A percentile compares a stretch with the other conserved stretches of the same genome.
phyloP scores from a whole-genome alignment of 257 asterid genomes.

The Solanum tarapatanum region DNA sequence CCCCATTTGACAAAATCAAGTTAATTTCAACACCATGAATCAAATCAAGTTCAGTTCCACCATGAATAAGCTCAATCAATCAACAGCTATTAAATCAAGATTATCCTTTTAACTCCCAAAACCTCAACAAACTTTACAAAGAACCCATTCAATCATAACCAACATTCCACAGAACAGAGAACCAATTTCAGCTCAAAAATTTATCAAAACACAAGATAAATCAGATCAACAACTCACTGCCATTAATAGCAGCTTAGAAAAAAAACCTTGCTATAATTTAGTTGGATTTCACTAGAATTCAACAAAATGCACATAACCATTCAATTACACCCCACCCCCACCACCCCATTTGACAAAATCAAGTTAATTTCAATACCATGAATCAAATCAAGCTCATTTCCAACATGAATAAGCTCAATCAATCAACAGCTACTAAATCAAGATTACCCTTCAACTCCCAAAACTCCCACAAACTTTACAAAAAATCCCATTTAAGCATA shows the following conservation, averaged over 20 bases:
- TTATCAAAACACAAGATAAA: not conserved
- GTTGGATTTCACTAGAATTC: not conserved
- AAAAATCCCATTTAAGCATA: not conserved
- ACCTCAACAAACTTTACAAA: not conserved
- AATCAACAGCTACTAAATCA: not conserved
- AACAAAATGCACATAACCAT: not conserved
- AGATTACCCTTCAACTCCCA: not conserved
- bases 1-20: not conserved
- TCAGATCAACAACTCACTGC: constrained; percentile 24
- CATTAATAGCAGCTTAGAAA: not conserved
- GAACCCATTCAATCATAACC: not conserved
- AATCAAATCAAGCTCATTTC: not conserved
- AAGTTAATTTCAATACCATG: not conserved
- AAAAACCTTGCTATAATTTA: not conserved
- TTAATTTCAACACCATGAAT: not conserved
- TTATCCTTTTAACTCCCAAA: not conserved
- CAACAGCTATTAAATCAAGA: not conserved
- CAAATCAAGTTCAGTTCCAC: not conserved
- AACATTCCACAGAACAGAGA: not conserved
- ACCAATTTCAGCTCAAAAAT: not conserved
- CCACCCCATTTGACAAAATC: not conserved
- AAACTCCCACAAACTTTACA: not conserved
- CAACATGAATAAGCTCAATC: not conserved
- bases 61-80: not conserved
- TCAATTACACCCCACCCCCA: not conserved